These are phyloP conservation scores for Prunus dulcis DNA, from an alignment of 306 rosid genomes.

Conservation along the genomic window DNA sequence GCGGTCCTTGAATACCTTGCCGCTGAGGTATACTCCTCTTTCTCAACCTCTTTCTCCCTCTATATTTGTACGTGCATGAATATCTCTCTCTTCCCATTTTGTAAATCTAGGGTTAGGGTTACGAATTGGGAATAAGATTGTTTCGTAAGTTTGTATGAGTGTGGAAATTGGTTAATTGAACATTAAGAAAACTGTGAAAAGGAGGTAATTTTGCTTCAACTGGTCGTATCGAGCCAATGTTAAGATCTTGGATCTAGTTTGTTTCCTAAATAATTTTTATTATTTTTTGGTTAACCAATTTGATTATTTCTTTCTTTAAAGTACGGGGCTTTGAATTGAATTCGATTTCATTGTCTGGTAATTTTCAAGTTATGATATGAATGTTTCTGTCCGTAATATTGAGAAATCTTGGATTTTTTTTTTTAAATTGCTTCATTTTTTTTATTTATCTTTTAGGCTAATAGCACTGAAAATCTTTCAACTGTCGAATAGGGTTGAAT, in stretches of 20 bases:
- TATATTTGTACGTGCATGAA: background rate
- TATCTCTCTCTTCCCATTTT: background rate
- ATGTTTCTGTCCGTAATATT: too few relatives aligned
- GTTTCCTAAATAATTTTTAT: background rate
- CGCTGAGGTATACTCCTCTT: constrained; percentile 54
- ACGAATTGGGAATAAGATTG: background rate
- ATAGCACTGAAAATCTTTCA: too few relatives aligned
- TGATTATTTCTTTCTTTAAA: background rate
- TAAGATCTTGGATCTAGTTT: background rate
- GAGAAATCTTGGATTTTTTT: background rate
- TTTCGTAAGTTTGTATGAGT: background rate
- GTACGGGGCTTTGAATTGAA: background rate
- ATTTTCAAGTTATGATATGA: background rate
- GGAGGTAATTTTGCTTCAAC: background rate
- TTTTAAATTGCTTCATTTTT: background rate
- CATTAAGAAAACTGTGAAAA: background rate
- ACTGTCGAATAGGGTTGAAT: background rate
- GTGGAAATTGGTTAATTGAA: background rate
- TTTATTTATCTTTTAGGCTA: too few relatives aligned
- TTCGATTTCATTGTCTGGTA: background rate
- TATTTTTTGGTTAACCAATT: background rate
- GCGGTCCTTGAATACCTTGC: constrained; percentile 93
- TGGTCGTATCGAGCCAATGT: background rate
- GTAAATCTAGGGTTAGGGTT: constrained; percentile 60
- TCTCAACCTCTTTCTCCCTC: background rate